Base-by-base conservation (phyloP, 495 filamentous ascomycete species). In the Podospora australis region DNA sequence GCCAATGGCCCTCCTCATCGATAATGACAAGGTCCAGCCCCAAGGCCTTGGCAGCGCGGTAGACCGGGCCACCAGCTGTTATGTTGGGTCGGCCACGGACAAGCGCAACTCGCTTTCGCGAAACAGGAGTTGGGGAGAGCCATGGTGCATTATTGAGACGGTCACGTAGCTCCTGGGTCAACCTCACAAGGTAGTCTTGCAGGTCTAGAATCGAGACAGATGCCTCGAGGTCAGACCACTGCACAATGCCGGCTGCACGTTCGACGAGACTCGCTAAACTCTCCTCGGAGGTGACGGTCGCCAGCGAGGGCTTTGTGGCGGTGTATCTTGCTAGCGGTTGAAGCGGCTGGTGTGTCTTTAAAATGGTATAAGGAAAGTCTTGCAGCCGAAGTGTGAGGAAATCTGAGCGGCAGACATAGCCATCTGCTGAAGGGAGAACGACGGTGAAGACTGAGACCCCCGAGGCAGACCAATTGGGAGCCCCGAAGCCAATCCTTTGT, bases 1-100 rank as follows among this genome's bases (percentile, higher is more conserved):
- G 53, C 75, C 75, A 77, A 44, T 75, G 69, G 1, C 72, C 71
- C 2, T 63, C 55, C 5, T 68, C 60, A 39, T 77, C 73, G 17
- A 78, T 50, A 19, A 77, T 61, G 5, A 77, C 64, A 1, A 78
- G 56, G 6, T 67, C 59, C 21, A 77, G 66, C 2, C 68, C 66
- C 0, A 78, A 64, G 2, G 64, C 67, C 8, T 40, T 50, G 7
- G 74, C 72, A 4, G 71, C 71, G 25, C 50, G 47, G 34, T 63
- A 69, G 2, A 63, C 56, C 16, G 57, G 66, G 4, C 66, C 62
- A 20, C 62, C 64, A 2, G 62, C 57, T n/a, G 62, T 66, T 11
- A 64, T 49, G 21, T 65, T 65, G 4, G 63, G 66, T 32, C 69
- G 66, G 16, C 64, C 62, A 0, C 69, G 49, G 30, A 70, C 56